Evolutionary conservation across 2,329 filamentous ascomycete species (phyloP), one percentile per base, ranked within the genome.

Genomic region (Neoscytalidium dimidiatum): DNA sequence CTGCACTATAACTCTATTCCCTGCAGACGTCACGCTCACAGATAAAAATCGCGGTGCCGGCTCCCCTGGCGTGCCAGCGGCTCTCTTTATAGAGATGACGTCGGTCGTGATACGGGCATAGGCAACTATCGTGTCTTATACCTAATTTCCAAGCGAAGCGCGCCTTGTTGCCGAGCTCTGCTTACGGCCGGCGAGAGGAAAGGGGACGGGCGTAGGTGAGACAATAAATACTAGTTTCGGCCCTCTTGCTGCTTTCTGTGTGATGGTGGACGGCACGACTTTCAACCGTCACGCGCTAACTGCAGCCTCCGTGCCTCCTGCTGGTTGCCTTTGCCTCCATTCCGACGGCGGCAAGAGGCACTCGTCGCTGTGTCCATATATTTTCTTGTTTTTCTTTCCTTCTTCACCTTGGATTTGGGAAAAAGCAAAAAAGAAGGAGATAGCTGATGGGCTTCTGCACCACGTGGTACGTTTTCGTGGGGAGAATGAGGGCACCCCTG

Each of bases 151-250:
- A 60, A 33, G 7, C 56, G 35, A 29, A 29, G 35, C 35, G 35
- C 35, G 14, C 14, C 21, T 43, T n/a, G n/a, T 23, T 33, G n/a
- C n/a, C n/a, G n/a, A n/a, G n/a, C n/a, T n/a, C n/a, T 41, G 23
- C 26, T 43, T 43, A 58, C 53, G 35, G 53, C 53, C 38, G 53
- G n/a, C 21, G 4, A 7, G 17, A 31, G 38, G 23, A 14, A n/a
- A 44, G 33, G 26, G 51, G 33, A 33, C n/a, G 21, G 35, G 52
- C 17, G 26, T 14, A 9, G 31, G 33, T 58, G 44, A 58, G 52
- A 56, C 52, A 56, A 13, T 41, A 5, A 43, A n/a, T 58, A 58
- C 11, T 46, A 44, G 35, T 60, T 60, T 41, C 56, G 56, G 56
- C 56, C 2, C 19, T 60, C 38, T 60, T 60, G 56, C 38, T 60